Evolutionary conservation across 257 asterid species (phyloP).

Genomic region (Phtheirospermum japonicum): DNA sequence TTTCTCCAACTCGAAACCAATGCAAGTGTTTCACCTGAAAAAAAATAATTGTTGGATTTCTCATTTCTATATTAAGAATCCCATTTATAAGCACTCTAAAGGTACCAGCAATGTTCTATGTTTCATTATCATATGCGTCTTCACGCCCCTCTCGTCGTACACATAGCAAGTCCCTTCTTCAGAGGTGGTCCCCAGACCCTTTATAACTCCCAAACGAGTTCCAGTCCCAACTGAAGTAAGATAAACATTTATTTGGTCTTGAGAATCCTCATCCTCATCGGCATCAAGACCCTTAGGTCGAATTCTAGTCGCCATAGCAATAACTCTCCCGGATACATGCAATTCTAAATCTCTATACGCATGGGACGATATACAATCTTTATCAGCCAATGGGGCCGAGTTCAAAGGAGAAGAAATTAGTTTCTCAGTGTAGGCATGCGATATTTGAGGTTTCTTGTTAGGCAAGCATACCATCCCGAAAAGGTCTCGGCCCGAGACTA

Average conservation of each 20-base stretch:
- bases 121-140: constrained; percentile 86
- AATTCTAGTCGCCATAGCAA: constrained; percentile 76
- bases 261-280: constrained; percentile 40
- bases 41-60: constrained; percentile 15
- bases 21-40: constrained; percentile 93
- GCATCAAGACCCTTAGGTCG: constrained; percentile 44
- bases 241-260: constrained; percentile 64
- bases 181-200: constrained; percentile 76
- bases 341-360: constrained; percentile 70
- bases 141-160: constrained; percentile 51
- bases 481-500: constrained; percentile 87
- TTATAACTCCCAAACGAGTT: constrained; percentile 66
- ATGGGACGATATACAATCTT: constrained; percentile 43
- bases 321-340: constrained; percentile 69
- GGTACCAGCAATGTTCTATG: constrained; percentile 85
- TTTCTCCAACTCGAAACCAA: constrained; percentile 82
- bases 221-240: constrained; percentile 47
- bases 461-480: constrained; percentile 83
- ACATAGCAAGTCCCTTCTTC: constrained; percentile 87
- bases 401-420: constrained; percentile 38
- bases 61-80: constrained; percentile 2
- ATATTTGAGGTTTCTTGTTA: constrained; percentile 46
- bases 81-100: constrained; percentile 21
- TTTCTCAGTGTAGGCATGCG: constrained; percentile 38
- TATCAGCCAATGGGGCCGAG: constrained; percentile 31